Percentiles rank a stretch among this genome's conserved stretches.
Evolutionary conservation across 176 grass and related monocot species (phyloP).

Genomic region (Musa troglodytarum): DNA sequence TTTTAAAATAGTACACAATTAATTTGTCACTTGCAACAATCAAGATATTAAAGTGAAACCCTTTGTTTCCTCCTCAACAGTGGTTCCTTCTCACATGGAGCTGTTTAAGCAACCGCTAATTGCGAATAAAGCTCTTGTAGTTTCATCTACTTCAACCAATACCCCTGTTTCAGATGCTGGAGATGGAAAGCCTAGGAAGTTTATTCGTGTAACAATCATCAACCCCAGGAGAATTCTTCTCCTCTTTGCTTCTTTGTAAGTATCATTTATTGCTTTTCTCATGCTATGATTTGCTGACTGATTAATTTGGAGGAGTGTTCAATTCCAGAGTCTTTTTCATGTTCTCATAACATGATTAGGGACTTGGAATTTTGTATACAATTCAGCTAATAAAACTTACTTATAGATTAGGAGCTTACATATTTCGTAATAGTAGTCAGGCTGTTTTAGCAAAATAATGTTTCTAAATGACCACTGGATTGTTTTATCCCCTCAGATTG

Average conservation of each 20-base stretch:
- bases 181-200: conserved; percentile 8
- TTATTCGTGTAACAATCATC: conserved; percentile 8
- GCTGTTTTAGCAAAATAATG: no score
- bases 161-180: background rate
- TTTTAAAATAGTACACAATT: background rate
- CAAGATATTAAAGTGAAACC: background rate
- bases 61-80: background rate
- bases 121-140: conserved; percentile 4
- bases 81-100: conserved; percentile 11
- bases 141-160: background rate
- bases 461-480: background rate
- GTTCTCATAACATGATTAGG: background rate
- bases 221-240: conserved; percentile 23
- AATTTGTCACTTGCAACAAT: background rate
- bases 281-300: no score
- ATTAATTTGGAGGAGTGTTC: no score
- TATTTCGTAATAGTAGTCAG: no score
- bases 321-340: background rate
- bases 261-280: background rate
- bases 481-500: background rate
- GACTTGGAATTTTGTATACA: background rate
- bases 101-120: conserved; percentile 6
- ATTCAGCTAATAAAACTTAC: background rate
- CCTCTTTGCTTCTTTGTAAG: conserved; percentile 20
- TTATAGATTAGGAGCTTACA: no score